phyloP scores from a whole-genome alignment of 2,329 filamentous ascomycete genomes.

The Coniochaeta sp. region DNA sequence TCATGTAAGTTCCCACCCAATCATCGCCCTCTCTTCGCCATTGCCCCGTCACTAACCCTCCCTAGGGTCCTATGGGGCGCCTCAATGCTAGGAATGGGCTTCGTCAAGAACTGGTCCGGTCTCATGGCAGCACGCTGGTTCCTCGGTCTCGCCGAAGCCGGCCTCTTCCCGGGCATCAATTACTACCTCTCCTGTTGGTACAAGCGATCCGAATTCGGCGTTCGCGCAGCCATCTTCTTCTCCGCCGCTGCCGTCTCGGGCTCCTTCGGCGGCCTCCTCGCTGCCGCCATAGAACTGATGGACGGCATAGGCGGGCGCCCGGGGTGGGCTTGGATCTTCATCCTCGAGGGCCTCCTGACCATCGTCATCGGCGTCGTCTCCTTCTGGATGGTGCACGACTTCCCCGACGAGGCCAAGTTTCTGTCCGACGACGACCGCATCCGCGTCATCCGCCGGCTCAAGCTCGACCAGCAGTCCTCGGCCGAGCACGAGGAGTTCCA shows the following conservation, averaged over 20 bases:
- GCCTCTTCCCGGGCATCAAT: constrained; percentile 64
- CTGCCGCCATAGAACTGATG: constrained; percentile 63
- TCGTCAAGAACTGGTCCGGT: constrained; percentile 55
- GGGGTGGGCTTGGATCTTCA: constrained; percentile 58
- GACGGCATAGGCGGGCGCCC: constrained; percentile 43
- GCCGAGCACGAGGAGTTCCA: constrained; percentile 65
- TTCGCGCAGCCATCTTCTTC: constrained; percentile 70
- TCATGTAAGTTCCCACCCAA: constrained; percentile 55
- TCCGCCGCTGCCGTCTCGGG: constrained; percentile 70
- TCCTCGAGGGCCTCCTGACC: constrained; percentile 62
- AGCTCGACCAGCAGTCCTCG: constrained; percentile 60
- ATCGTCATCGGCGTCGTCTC: constrained; percentile 56
- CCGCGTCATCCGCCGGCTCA: constrained; percentile 61
- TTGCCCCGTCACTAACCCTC: constrained; percentile 12
- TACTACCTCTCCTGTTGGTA: constrained; percentile 76
- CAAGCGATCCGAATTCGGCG: constrained; percentile 65
- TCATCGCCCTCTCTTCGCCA: background rate
- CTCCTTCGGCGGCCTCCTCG: constrained; percentile 64
- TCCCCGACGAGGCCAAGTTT: constrained; percentile 67
- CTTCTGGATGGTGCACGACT: constrained; percentile 73
- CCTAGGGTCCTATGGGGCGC: constrained; percentile 56
- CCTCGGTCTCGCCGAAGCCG: constrained; percentile 67
- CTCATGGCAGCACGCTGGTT: constrained; percentile 64
- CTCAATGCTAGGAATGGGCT: constrained; percentile 63
- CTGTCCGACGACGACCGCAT: constrained; percentile 58